Conservation (phyloP, 371 early-diverging fungal species). For the Circinella minor region DNA sequence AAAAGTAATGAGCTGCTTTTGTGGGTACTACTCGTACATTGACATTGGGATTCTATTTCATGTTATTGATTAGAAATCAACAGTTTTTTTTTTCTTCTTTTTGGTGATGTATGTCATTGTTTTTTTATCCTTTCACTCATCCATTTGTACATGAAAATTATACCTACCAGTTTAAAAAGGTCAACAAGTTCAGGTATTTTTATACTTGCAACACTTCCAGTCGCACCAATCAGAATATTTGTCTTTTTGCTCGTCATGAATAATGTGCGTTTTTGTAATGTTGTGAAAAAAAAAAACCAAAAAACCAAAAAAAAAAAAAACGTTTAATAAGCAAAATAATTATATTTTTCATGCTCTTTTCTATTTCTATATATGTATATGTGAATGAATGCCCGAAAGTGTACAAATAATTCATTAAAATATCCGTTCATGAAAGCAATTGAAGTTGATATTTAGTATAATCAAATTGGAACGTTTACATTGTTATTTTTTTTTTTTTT, state of each 20-base stretch:
- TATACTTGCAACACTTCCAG: conserved; percentile 91
- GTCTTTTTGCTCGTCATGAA: background rate
- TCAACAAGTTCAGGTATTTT: conserved; percentile 80
- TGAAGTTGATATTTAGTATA: too few species aligned
- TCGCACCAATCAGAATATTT: conserved; percentile 79
- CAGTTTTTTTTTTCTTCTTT: background rate
- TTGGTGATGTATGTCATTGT: too few species aligned
- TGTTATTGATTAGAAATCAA: background rate
- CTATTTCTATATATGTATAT: too few species aligned
- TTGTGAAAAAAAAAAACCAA: too few species aligned
- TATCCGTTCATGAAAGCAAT: too few species aligned
- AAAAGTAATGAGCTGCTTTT: conserved; percentile 80
- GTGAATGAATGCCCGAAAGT: background rate
- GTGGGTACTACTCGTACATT: conserved; percentile 80
- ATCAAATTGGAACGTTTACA: too few species aligned
- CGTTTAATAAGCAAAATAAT: too few species aligned
- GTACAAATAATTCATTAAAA: background rate
- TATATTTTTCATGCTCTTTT: background rate
- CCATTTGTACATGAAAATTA: too few species aligned
- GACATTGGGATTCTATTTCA: conserved; percentile 35
- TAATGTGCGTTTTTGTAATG: too few species aligned
- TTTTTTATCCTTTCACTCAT: background rate
- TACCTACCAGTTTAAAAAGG: conserved; percentile 47
- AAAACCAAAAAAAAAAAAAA: too few species aligned
- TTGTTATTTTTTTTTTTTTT: too few species aligned